phyloP scores from a whole-genome alignment of 1,139 yeast genomes.

The Suhomyces yuchorum region DNA sequence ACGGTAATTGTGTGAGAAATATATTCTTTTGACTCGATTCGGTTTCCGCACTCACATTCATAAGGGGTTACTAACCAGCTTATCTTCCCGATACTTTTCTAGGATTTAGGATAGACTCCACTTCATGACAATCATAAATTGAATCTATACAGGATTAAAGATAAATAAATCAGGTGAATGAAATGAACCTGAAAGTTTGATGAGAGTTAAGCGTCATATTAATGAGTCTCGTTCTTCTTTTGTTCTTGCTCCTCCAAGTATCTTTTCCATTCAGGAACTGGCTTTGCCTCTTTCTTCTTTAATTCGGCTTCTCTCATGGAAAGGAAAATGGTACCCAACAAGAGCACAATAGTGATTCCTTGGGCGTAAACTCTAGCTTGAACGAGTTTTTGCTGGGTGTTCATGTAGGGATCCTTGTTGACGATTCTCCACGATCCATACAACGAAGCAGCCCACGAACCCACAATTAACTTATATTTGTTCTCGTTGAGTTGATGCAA shows the following conservation, averaged over 20 bases:
- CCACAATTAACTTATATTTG: slow-evolving; percentile 75
- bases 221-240: slow-evolving; percentile 11
- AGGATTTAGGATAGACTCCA: too few relatives aligned
- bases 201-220: neutral
- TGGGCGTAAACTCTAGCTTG: slow-evolving; percentile 97
- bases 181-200: neutral
- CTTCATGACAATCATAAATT: slow-evolving; percentile 1
- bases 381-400: slow-evolving; percentile 81
- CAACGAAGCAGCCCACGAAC: slow-evolving; percentile 85
- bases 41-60: too few relatives aligned
- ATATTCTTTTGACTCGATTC: too few relatives aligned
- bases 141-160: neutral
- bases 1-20: too few relatives aligned
- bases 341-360: slow-evolving; percentile 66
- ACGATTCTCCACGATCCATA: slow-evolving; percentile 81
- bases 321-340: slow-evolving; percentile 65
- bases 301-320: slow-evolving; percentile 63
- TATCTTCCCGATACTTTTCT: too few relatives aligned
- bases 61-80: too few relatives aligned
- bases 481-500: slow-evolving; percentile 52
- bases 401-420: slow-evolving; percentile 75
- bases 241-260: slow-evolving; percentile 28
- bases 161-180: neutral
- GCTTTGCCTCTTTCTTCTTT: slow-evolving; percentile 36
- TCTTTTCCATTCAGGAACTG: slow-evolving; percentile 46